Evolutionary conservation across 805 yeast species (phyloP), one percentile per base, ranked within the genome.

Genomic region (Saturnispora mendoncae): DNA sequence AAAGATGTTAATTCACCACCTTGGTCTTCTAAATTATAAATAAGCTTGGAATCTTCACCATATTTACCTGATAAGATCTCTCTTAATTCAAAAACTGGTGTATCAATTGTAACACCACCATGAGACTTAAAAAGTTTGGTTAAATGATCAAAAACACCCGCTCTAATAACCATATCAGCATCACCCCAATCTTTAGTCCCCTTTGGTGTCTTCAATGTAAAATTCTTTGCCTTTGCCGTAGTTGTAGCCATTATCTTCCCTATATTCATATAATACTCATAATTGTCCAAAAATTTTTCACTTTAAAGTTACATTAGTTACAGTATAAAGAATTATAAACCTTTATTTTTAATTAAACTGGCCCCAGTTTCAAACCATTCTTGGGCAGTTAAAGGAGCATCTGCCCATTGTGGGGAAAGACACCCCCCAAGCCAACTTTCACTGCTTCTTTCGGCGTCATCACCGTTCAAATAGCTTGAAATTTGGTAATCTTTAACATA

Each of bases 181-280:
- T 92, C 98, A 48, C 95, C 85, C 98, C 98, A 92, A 63, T 92
- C 98, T 62, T 87, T 88, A 52, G 97, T 78, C 49, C 98, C 98
- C 62, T 92, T 92, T 39, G 98, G 97, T 33, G 94, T 86, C 64
- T 92, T 92, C 58, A 92, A 70, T 47, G 83, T 76, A 60, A 84
- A 87, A 2, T 35, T 32, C 28, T 38, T 35, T 21, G 39, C 33
- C 33, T 36, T 31, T 23, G 41, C 27, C 14, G 33, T 27, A 12
- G 36, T 33, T 14, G 28, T 7, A 15, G 29, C n/a, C 17, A 17
- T 27, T n/a, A n/a, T n/a, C n/a, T n/a, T n/a, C n/a, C n/a, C n/a
- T n/a, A n/a, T n/a, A n/a, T n/a, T n/a, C n/a, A n/a, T n/a, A n/a
- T n/a, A n/a, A n/a, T n/a, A n/a, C n/a, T n/a, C n/a, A n/a, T n/a